Evolutionary conservation across 768 basidiomycete species (phyloP).

Genomic region (Hypholoma sublateritium): DNA sequence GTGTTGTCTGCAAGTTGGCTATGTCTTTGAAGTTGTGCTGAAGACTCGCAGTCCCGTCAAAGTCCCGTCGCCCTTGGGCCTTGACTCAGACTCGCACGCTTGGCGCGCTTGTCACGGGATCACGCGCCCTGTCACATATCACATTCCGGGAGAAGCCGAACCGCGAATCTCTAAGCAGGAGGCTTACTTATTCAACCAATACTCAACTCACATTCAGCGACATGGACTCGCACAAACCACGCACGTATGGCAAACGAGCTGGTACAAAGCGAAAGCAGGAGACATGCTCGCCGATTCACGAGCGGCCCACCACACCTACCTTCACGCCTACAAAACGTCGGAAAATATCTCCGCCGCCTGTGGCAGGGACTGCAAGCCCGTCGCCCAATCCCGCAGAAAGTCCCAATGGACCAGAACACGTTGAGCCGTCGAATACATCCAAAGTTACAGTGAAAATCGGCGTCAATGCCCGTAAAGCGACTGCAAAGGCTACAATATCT

Average conservation of each 20-base stretch:
- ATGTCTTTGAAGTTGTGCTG: too few species aligned
- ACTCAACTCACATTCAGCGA: not conserved
- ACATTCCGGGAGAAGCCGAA: not conserved
- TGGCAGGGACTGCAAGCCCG: conserved; percentile 3
- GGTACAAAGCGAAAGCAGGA: conserved; percentile 19
- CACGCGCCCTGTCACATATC: not conserved
- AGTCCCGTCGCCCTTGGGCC: too few species aligned
- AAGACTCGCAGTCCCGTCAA: too few species aligned
- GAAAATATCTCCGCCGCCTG: conserved; percentile 21
- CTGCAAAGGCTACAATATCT: too few species aligned
- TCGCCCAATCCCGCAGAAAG: conserved; percentile 15
- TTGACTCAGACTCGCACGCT: too few species aligned
- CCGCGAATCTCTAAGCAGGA: not conserved
- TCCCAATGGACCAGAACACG: not conserved
- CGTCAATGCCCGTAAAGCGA: too few species aligned
- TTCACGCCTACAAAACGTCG: conserved; percentile 22
- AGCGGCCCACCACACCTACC: conserved; percentile 1
- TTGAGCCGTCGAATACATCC: too few species aligned
- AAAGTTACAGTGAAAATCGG: too few species aligned
- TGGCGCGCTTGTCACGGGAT: not conserved
- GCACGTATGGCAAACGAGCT: conserved; percentile 36
- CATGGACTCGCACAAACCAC: conserved; percentile 21
- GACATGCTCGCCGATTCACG: not conserved
- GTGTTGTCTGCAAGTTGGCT: too few species aligned
- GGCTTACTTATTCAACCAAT: not conserved